Conservation (phyloP, 75 land plant genomes). For the Adiantum capillusveneris region DNA sequence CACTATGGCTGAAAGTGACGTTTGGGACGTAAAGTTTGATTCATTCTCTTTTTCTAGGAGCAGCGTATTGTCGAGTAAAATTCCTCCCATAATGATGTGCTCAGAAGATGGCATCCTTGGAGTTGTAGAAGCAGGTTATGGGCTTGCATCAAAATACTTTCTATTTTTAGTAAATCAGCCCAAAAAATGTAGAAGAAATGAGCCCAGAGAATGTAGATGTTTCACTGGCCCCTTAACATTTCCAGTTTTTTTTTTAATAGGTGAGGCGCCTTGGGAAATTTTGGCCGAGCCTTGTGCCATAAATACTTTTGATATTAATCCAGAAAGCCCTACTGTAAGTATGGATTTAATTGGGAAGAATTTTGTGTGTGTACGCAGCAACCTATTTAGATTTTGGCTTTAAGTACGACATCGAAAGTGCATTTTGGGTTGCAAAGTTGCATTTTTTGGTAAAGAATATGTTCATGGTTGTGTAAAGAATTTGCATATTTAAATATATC, state of each 20-base stretch:
- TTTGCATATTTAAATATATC: too few relatives aligned
- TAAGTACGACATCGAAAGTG: too few relatives aligned
- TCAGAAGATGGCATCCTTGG: constrained; percentile 95
- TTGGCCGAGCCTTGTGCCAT: constrained; percentile 83
- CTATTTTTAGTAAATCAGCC: too few relatives aligned
- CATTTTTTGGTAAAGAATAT: too few relatives aligned
- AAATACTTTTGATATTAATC: constrained; percentile 81
- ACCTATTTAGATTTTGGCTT: too few relatives aligned
- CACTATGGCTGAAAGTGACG: constrained; percentile 63
- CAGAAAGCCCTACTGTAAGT: constrained; percentile 71
- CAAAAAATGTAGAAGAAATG: too few relatives aligned
- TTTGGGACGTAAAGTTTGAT: constrained; percentile 93
- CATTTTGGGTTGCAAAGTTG: too few relatives aligned
- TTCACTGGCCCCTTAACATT: too few relatives aligned
- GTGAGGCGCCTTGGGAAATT: constrained; percentile 51
- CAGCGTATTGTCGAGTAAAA: constrained; percentile 31
- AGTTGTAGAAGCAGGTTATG: constrained; percentile 67
- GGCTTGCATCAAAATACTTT: too few relatives aligned
- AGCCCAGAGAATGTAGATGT: too few relatives aligned
- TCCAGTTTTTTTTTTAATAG: constrained; percentile 12
- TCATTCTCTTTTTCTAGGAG: constrained; percentile 30
- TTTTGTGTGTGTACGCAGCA: not conserved
- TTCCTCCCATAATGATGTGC: constrained; percentile 81
- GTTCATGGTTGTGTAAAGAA: too few relatives aligned
- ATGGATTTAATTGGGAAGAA: not conserved